Conservation (phyloP, 352 stramenopile species). For the Pythium scleroteichum region DNA sequence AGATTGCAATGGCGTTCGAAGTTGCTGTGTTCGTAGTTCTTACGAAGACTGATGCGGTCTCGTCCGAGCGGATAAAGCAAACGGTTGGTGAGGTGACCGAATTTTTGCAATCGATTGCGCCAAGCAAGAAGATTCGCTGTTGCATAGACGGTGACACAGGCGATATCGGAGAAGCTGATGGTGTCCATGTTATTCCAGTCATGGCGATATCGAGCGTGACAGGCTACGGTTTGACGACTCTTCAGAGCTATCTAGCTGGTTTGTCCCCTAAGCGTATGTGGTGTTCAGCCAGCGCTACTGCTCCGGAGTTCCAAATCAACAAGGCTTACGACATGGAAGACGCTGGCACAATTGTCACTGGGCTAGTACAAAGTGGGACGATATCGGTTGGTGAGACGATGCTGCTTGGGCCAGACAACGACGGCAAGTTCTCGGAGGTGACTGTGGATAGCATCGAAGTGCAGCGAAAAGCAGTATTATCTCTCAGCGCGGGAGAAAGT, state of each 20-base stretch:
- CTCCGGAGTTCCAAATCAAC: slow-evolving; percentile 76
- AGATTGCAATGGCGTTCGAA: slow-evolving; percentile 73
- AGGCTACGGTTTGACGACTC: slow-evolving; percentile 48
- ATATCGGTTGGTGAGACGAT: slow-evolving; percentile 64
- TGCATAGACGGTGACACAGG: neutral
- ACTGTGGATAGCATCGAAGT: slow-evolving; percentile 79
- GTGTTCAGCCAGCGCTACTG: slow-evolving; percentile 47
- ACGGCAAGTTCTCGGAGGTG: slow-evolving; percentile 67
- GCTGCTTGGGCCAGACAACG: slow-evolving; percentile 60
- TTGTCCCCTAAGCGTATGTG: slow-evolving; percentile 63
- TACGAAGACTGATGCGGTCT: slow-evolving; percentile 68
- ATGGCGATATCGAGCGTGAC: slow-evolving; percentile 66
- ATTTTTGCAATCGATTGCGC: slow-evolving; percentile 34
- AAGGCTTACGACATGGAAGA: slow-evolving; percentile 79
- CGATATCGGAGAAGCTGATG: slow-evolving; percentile 11
- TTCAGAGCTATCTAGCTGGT: slow-evolving; percentile 58
- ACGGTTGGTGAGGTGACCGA: slow-evolving; percentile 46
- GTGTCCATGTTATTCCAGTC: slow-evolving; percentile 43
- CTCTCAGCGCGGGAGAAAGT: slow-evolving; percentile 66
- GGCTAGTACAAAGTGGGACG: slow-evolving; percentile 66
- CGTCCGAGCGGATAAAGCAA: slow-evolving; percentile 45
- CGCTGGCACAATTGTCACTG: slow-evolving; percentile 65
- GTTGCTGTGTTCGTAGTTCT: slow-evolving; percentile 79
- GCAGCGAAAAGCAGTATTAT: slow-evolving; percentile 62
- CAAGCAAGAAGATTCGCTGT: slow-evolving; percentile 23